phyloP scores from a whole-genome alignment of 2,329 filamentous ascomycete species.

The Colletotrichum lupini region DNA sequence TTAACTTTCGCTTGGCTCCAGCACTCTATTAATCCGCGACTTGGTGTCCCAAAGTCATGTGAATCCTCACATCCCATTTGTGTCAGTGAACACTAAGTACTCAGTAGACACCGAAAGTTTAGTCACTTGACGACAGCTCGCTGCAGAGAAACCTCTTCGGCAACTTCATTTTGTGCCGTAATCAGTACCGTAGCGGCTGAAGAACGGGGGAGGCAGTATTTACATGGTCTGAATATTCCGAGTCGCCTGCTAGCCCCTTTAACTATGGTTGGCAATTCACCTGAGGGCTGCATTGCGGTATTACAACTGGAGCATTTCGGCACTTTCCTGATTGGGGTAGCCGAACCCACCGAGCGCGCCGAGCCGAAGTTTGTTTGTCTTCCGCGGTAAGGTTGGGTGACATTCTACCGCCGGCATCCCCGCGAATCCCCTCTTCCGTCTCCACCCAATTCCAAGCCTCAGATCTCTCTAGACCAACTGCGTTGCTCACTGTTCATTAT shows the following conservation, averaged over 20 bases:
- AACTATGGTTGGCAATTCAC: neutral
- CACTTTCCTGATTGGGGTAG: conserved; percentile 3
- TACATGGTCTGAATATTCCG: neutral
- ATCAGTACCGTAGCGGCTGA: neutral
- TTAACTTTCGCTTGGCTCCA: neutral
- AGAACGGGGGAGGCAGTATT: neutral
- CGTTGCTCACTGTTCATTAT: neutral
- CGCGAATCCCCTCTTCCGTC: neutral
- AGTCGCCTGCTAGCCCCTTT: neutral
- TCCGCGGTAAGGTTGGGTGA: neutral
- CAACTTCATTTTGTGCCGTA: neutral
- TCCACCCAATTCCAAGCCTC: neutral
- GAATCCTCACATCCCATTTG: too few species aligned
- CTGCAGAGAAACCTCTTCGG: neutral
- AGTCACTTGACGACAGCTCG: neutral
- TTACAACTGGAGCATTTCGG: neutral
- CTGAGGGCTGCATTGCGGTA: neutral
- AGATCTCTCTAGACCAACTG: neutral
- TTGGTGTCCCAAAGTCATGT: neutral
- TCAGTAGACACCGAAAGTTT: too few species aligned
- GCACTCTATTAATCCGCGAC: neutral
- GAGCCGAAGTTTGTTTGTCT: neutral
- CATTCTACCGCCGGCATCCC: neutral
- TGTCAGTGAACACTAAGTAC: too few species aligned
- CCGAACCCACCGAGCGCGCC: neutral